Conservation (phyloP, 805 yeast genomes). For the Saccharomycopsis selenospora region DNA sequence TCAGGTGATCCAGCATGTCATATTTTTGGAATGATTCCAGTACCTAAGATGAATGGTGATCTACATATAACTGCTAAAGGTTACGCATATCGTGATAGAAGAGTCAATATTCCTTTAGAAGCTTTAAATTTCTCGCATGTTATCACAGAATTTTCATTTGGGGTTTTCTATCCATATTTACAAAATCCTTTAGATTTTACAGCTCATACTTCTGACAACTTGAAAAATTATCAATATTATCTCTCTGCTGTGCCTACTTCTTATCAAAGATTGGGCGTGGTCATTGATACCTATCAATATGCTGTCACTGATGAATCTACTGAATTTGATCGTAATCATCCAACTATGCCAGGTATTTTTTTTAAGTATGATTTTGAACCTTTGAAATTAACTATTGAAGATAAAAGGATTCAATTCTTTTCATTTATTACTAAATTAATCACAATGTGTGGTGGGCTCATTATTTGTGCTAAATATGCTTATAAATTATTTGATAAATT, state of each 20-base stretch:
- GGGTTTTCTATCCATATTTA: conserved; percentile 79
- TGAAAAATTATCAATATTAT: conserved; percentile 55
- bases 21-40: conserved; percentile 74
- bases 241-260: conserved; percentile 79
- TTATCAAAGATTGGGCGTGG: conserved; percentile 62
- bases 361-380: conserved; percentile 88
- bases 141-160: conserved; percentile 82
- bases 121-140: conserved; percentile 74
- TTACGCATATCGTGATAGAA: conserved; percentile 45
- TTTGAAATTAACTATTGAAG: conserved; percentile 59
- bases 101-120: conserved; percentile 40
- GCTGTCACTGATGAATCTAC: conserved; percentile 45
- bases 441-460: conserved; percentile 77
- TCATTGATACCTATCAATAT: conserved; percentile 78
- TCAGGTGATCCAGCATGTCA: conserved; percentile 77
- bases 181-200: conserved; percentile 84
- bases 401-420: conserved; percentile 65
- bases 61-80: conserved; percentile 80
- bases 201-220: conserved; percentile 43
- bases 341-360: conserved; percentile 65
- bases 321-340: conserved; percentile 4
- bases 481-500: conserved; percentile 51
- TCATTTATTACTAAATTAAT: conserved; percentile 72
- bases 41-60: conserved; percentile 79
- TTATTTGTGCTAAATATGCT: conserved; percentile 61